phyloP scores from a whole-genome alignment of 75 land plant genomes.

The Chamaecyparis obtusa region DNA sequence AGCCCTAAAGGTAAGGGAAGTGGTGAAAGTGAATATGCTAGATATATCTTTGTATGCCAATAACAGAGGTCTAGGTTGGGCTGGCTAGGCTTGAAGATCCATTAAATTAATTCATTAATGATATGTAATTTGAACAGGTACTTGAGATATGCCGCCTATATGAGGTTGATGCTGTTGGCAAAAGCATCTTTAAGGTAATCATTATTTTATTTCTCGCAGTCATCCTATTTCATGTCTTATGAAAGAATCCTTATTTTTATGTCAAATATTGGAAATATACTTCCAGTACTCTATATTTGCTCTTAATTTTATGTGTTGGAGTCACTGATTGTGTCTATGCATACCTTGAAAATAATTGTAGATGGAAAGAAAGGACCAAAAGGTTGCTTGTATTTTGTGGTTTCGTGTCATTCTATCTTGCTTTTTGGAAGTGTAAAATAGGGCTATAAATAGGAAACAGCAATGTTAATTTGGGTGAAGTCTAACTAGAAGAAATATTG shows the following conservation, averaged over 20 bases:
- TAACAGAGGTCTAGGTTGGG: not conserved
- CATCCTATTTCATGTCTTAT: not conserved
- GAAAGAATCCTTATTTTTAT: not conserved
- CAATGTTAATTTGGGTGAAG: not conserved
- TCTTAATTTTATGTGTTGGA: not conserved
- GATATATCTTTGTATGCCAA: not conserved
- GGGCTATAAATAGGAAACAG: not conserved
- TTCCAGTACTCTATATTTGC: not conserved
- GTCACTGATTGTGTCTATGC: not conserved
- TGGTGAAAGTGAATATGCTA: not conserved
- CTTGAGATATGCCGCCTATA: slow-evolving; percentile 86
- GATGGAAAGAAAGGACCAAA: not conserved
- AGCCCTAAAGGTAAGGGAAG: slow-evolving; percentile 60
- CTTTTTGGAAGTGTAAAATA: not conserved
- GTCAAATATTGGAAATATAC: not conserved
- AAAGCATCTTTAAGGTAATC: slow-evolving; percentile 69
- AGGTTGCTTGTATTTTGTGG: not conserved
- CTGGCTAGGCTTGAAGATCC: not conserved
- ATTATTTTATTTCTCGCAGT: not conserved
- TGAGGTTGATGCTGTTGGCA: slow-evolving; percentile 57
- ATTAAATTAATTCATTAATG: not conserved
- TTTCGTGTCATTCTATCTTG: not conserved
- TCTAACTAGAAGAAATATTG: not conserved
- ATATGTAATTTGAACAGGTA: slow-evolving; percentile 39
- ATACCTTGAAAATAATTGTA: not conserved